Base-by-base conservation (phyloP, 2,329 filamentous ascomycete genomes). In the Sarocladiaceae sp. region DNA sequence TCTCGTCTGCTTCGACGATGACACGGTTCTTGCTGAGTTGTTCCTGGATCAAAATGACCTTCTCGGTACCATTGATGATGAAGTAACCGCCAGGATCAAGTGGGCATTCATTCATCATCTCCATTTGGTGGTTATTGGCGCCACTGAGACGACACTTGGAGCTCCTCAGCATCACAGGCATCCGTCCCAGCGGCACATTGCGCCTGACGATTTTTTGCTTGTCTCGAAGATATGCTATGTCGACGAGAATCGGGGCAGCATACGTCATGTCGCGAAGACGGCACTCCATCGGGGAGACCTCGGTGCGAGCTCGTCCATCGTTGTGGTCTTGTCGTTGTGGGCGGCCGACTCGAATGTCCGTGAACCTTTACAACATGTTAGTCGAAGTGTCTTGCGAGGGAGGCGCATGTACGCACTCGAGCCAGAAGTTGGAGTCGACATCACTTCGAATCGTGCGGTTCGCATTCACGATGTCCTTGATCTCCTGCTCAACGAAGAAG, bases 1-100 rank as follows among this genome's bases (percentile, higher is more conserved):
- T 96, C 50, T 86, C 80, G 62, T 93, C 89, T 52, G 90, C 86
- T 71, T 99, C 95, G 15, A 99, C 93, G 66, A 99, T 97, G 63
- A 99, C 89, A 74, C 94, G 85, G 71, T 99, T 99, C 80, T 99
- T 99, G 79, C 94, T 99, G 65, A 99, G 76, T 72, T 99, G 94
- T 66, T 99, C 95, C 69, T 99, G 94, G 13, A 99, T 95, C 39
- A 99, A 75, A 64, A 99, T 99, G 60, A 99, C 94, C 75, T 99
- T 99, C 69, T 99, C 94, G 18, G 95, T 97, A 44, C 94, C 94
- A 62, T 93, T 90, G 59, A 97, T 91, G 63, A 99, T 94, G 64
- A 99, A 99, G 69, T 99, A 99, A 50, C 94, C 94, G 57, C 94
- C 94, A 1, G 95, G 94, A 64, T 99, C 94, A 36, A 99, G 77